Percentiles rank a stretch among this genome's conserved stretches.
Conservation (phyloP, 2,329 filamentous ascomycete species). For the Trichophyton mentagrophytes region DNA sequence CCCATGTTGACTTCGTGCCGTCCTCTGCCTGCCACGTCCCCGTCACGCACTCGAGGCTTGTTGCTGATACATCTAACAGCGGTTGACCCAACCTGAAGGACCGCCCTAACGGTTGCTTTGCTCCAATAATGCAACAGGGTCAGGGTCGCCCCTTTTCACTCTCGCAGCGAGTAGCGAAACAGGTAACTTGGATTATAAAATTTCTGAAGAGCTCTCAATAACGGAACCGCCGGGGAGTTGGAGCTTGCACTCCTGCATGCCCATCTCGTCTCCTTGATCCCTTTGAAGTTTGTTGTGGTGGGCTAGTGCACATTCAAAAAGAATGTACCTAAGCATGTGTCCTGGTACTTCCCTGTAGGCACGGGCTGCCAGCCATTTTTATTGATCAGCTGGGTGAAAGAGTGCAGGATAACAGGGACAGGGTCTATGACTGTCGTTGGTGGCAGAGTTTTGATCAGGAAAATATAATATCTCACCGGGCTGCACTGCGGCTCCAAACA, state of each 20-base stretch:
- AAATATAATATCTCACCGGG: neutral
- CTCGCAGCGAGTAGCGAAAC: neutral
- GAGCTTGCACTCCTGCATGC: neutral
- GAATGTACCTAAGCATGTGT: neutral
- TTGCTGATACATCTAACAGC: neutral
- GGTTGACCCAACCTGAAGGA: neutral
- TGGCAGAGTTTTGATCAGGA: neutral
- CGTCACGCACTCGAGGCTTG: neutral
- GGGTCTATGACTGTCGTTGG: neutral
- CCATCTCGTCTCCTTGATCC: neutral
- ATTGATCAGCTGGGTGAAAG: neutral
- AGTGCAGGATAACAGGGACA: neutral
- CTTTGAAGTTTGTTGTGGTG: neutral
- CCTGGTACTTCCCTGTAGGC: neutral
- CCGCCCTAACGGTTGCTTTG: neutral
- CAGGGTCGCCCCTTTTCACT: neutral
- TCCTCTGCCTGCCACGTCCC: neutral
- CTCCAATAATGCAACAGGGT: neutral
- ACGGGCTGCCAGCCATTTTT: neutral
- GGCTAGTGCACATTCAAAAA: neutral
- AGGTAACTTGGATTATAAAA: neutral
- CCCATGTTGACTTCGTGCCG: neutral
- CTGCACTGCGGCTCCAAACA: constrained; percentile 3
- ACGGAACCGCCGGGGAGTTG: neutral
- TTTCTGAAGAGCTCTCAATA: neutral